These are phyloP conservation scores for Eucalyptus erythrocorys DNA, from an alignment of 345 rosid species.

Conservation along the genomic window DNA sequence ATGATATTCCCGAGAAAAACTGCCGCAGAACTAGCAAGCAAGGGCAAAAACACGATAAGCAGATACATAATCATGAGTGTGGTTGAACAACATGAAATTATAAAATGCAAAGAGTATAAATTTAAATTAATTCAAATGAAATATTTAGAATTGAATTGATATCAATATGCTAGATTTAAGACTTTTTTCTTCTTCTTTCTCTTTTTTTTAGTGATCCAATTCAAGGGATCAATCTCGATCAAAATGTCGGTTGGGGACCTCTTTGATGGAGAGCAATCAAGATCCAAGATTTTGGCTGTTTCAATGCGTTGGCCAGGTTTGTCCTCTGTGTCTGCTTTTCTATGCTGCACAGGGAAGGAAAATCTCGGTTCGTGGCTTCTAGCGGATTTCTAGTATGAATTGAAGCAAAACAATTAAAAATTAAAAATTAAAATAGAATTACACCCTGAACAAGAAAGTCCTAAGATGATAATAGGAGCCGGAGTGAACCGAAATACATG, in stretches of 20 bases:
- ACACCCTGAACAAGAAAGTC: not conserved
- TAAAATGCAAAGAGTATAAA: accelerated
- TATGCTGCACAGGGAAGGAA: not conserved
- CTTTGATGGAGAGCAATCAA: not conserved
- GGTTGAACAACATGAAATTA: not conserved
- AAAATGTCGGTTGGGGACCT: too few species aligned
- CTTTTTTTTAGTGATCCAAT: not conserved
- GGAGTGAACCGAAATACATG: not conserved
- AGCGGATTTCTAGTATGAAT: not conserved
- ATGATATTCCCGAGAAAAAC: not conserved
- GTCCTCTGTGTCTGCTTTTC: not conserved
- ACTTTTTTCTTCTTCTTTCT: too few species aligned
- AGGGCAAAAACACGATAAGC: not conserved
- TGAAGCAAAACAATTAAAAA: not conserved
- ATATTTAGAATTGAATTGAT: accelerated
- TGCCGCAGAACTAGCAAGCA: not conserved
- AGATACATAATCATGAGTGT: not conserved
- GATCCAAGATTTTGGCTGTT: not conserved
- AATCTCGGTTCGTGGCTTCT: not conserved
- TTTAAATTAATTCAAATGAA: too few species aligned
- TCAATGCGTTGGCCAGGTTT: not conserved
- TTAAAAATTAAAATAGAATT: accelerated
- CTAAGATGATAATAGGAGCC: not conserved
- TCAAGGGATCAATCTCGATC: accelerated
- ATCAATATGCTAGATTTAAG: accelerated